Evolutionary conservation across 768 basidiomycete species (phyloP), one percentile per base, ranked within the genome.

Genomic region (Dentipellis fragilis): DNA sequence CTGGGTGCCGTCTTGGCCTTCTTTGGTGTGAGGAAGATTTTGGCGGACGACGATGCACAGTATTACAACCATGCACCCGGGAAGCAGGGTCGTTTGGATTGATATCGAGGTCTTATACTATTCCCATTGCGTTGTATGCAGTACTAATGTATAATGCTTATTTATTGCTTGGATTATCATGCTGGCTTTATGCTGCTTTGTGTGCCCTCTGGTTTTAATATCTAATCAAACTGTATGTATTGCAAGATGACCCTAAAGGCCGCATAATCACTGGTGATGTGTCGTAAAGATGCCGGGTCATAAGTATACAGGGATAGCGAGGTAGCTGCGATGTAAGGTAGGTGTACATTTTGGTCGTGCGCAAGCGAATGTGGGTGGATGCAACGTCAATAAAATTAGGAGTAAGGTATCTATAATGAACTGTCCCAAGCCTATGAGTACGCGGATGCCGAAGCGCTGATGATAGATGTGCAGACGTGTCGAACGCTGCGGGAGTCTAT

Each of bases 1-100:
- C 17, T 56, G 17, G 61, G 48, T 5, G 46, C 67, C 39, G 56
- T 59, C 1, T 57, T 42, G 2, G 23, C 69, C 3, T 60, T 62
- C 22, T 53, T 62, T 21, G 57, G 59, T 36, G 49, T 69, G 4
- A 60, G 52, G 49, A 62, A 62, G 21, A 49, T 69, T 1, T 54
- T 69, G 12, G 50, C 57, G 14, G 64, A 66, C 38, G 59, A 62
- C 4, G 61, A 54, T 8, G 40, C 29, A 5, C 50, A 55, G 9
- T 2, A 29, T 1, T n/a, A 42, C 9, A 51, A 39, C 10, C 1
- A 19, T 46, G 50, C 52, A 34, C 10, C 49, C 16, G 49, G 58
- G 49, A 61, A 59, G 35, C 52, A 49, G 36, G 58, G 55, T 0
- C 58, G 60, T 16, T 14, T 61, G 34, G 60, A 61, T 37, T 61